phyloP scores from a whole-genome alignment of 495 filamentous ascomycete species.

The Letharia lupina region DNA sequence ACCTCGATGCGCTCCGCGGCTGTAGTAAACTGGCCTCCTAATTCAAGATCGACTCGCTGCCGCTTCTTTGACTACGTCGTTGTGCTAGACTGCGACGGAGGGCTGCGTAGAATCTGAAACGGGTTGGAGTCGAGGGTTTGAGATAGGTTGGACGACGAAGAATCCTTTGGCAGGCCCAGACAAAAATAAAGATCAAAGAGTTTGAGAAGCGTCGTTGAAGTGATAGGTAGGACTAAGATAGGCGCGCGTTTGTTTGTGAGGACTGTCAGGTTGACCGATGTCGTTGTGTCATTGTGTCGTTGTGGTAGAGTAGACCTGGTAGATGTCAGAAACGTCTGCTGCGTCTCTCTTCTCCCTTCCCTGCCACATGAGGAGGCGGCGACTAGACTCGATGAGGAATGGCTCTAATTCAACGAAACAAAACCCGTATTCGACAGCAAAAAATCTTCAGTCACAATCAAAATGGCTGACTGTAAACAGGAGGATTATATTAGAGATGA shows the following conservation, averaged over 20 bases:
- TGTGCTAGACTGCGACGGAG: not conserved
- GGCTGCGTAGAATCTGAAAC: slow-evolving; percentile 1
- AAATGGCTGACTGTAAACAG: not conserved
- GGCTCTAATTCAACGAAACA: not conserved
- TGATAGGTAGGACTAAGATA: not conserved
- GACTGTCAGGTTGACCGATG: not conserved
- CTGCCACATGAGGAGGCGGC: not conserved
- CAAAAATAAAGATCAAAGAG: not conserved
- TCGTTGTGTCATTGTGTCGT: not conserved
- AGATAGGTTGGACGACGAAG: not conserved
- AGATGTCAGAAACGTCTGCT: not conserved
- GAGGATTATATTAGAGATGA: no score
- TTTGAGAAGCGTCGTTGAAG: not conserved
- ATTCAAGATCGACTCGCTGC: not conserved
- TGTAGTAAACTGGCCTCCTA: not conserved
- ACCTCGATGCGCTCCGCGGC: not conserved
- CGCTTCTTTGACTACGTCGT: not conserved
- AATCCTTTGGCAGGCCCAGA: not conserved
- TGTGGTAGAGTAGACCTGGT: not conserved
- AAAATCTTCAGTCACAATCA: no score
- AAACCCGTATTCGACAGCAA: no score
- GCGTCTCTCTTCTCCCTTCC: not conserved
- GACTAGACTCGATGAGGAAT: slow-evolving; percentile 1
- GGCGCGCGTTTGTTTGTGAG: not conserved
- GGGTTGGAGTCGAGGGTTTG: not conserved